phyloP scores from a whole-genome alignment of 768 basidiomycete species.

The Termitomyces titanicus region DNA sequence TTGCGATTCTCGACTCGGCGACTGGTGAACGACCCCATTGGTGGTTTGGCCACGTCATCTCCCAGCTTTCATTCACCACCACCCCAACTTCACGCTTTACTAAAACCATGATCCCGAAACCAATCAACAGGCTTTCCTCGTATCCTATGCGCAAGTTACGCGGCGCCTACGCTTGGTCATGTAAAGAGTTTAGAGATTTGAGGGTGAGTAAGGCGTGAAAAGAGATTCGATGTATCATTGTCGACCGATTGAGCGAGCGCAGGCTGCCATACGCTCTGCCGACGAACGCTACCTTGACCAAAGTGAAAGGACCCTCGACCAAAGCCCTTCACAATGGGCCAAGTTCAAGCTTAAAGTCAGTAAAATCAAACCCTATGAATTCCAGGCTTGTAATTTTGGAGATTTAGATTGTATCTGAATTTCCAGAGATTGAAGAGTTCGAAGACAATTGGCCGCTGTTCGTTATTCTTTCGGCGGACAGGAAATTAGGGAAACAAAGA shows the following conservation, averaged over 20 bases:
- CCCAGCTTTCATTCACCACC: neutral
- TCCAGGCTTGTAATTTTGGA: neutral
- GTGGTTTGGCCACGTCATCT: neutral
- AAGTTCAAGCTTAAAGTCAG: neutral
- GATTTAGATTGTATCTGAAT: neutral
- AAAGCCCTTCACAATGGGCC: neutral
- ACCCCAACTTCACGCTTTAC: neutral
- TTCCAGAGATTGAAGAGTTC: neutral
- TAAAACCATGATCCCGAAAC: neutral
- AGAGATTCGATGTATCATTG: neutral
- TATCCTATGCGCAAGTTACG: neutral
- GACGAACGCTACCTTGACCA: neutral
- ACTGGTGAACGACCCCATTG: neutral
- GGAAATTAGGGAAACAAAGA: neutral
- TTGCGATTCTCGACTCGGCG: neutral
- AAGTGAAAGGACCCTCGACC: neutral
- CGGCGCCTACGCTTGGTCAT: neutral
- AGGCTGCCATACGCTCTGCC: neutral
- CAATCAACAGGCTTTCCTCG: neutral
- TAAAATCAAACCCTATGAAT: neutral
- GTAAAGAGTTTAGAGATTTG: neutral
- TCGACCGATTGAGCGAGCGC: neutral
- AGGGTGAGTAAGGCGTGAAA: neutral
- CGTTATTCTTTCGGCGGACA: neutral
- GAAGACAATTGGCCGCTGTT: neutral